Percentiles rank a stretch among this genome's conserved stretches.
Evolutionary conservation across 2,329 filamentous ascomycete species (phyloP).

Genomic region (Epicoccum nigrum): DNA sequence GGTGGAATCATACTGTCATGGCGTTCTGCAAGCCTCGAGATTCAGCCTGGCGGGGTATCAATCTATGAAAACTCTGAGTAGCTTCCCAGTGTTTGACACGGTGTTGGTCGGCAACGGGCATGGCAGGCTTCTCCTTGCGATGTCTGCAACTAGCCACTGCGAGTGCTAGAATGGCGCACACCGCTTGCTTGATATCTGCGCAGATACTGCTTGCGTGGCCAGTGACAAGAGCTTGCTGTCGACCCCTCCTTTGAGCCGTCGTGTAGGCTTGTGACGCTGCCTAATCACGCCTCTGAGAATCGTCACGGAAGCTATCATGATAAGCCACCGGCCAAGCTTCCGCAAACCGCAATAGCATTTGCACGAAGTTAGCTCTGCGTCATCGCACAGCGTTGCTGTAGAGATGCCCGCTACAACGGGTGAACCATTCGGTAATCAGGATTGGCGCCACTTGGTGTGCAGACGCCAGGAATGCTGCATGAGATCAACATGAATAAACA

Average conservation of each 20-base stretch:
- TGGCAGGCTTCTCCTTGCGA: neutral
- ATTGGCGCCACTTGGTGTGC: slow-evolving; percentile 8
- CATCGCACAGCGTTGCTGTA: slow-evolving; percentile 13
- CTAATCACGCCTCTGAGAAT: slow-evolving; percentile 12
- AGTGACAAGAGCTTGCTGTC: neutral
- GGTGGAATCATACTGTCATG: no score
- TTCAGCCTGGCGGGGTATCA: neutral
- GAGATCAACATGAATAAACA: slow-evolving; percentile 20
- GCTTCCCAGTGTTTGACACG: neutral
- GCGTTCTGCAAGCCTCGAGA: no score
- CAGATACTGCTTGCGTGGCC: slow-evolving; percentile 1
- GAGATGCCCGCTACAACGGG: slow-evolving; percentile 2
- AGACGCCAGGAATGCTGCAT: slow-evolving; percentile 7
- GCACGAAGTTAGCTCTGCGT: slow-evolving; percentile 8
- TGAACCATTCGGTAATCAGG: slow-evolving; percentile 3
- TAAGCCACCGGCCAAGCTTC: slow-evolving; percentile 10
- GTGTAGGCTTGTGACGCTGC: slow-evolving; percentile 6
- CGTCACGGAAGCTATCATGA: slow-evolving; percentile 8
- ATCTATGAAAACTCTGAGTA: slow-evolving; percentile 3
- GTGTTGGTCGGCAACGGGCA: neutral
- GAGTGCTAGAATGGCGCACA: neutral
- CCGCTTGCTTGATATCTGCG: neutral
- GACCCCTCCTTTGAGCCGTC: slow-evolving; percentile 2
- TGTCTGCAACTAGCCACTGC: slow-evolving; percentile 8
- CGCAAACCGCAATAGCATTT: slow-evolving; percentile 5